Evolutionary conservation across 129 eudicot species (phyloP), one percentile per base, ranked within the genome.

Genomic region (Flaveria bidentis): DNA sequence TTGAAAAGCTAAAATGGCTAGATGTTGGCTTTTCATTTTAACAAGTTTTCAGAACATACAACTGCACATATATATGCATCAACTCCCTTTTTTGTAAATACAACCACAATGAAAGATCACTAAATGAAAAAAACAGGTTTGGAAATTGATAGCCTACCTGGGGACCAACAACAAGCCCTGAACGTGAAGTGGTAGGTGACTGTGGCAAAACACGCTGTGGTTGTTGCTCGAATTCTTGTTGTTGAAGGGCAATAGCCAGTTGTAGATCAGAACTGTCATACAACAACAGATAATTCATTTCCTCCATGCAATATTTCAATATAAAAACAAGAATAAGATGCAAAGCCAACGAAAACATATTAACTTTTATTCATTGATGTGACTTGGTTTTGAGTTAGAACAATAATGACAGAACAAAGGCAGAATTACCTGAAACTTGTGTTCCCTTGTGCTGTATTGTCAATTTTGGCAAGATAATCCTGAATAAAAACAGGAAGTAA

Each of bases 161-260:
- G 76, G 98, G 97, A 71, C 98, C 98, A 17, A 85, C 87, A 39
- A 93, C 78, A 78, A 91, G 87, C 83, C 91, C 84, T 70, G 98
- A 90, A 39, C 88, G 84, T 25, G 67, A 60, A 42, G 67, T 80
- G 64, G 80, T 80, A 46, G 84, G 84, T 11, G 84, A 85, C 73
- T 84, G 86, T 70, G 86, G 87, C 46, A 65, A 5, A 75, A 69
- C 76, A 3, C 84, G 92, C 60, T 69, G 87, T 66, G 73, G 84
- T 58, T 79, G 88, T 30, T 89, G 90, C 57, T 89, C 97, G 78
- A 85, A 94, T 81, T 94, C 98, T 83, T 91, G 97, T 44, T 91
- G 96, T 73, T 94, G 94, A 67, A 94, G 96, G 77, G 93, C 93
- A 45, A 88, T 83, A 14, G 98, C 97, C 85, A 94, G 78, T 83